Base-by-base conservation (phyloP, 2,329 filamentous ascomycete genomes). In the Curvularia sp. region DNA sequence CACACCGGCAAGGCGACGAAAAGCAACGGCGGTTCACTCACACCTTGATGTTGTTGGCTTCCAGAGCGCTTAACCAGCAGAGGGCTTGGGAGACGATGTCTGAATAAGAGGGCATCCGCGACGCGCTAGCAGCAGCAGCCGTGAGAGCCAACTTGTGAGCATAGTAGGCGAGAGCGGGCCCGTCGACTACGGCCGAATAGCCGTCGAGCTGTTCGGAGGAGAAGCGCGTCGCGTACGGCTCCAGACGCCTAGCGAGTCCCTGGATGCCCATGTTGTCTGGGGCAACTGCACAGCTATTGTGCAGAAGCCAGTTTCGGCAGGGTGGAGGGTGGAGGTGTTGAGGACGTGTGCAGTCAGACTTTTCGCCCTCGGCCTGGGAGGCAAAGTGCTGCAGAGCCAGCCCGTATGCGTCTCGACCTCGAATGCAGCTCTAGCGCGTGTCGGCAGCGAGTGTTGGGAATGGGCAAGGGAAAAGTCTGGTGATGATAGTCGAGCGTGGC, bases 91-190 rank as follows among this genome's bases (percentile, higher is more conserved):
- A 73, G 13, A 86, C 88, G 42, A 95, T 81, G 41, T 89, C 81
- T 10, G 79, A 68, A 75, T 93, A 92, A 38, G 78, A 48, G 25
- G 74, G 72, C n/a, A 73, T 57, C 53, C 60, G 63, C 3, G 62
- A 48, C 15, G 58, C 60, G 42, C 61, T 62, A 48, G 56, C 38
- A 75, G 56, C 38, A 75, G 76, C 19, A 74, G 69, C 18, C 59
- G 57, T 27, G 18, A 86, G 77, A 49, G 86, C 80, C 45, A 72
- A 53, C 36, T 67, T 71, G 59, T 90, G 87, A 39, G 93, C 80
- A 73, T 91, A 85, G 73, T 94, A 90, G 1, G 92, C 90, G 25
- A 96, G 79, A 2, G 87, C 88, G 4, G 93, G 92, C 0, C 92
- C 93, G 72, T 97, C 93, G 55, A 96, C 86, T 43, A 87, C 64